phyloP scores from a whole-genome alignment of 2,329 filamentous ascomycete genomes.

The Cyphellophora europaea region DNA sequence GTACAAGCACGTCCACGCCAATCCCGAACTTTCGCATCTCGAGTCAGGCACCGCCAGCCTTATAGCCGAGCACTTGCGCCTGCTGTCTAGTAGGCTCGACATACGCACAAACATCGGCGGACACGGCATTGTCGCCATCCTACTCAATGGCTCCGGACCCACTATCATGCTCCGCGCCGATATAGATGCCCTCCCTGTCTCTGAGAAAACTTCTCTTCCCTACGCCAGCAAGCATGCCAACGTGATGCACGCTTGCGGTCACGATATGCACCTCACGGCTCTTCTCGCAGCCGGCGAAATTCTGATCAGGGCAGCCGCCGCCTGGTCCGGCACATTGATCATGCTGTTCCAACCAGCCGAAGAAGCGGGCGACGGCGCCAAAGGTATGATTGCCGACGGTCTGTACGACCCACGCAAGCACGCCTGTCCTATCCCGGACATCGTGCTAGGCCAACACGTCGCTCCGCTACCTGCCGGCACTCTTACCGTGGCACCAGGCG shows the following conservation, averaged over 20 bases:
- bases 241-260: conserved; percentile 47
- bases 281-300: conserved; percentile 44
- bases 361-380: conserved; percentile 52
- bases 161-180: conserved; percentile 38
- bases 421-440: conserved; percentile 41
- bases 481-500: conserved; percentile 28
- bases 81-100: conserved; percentile 16
- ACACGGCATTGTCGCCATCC: conserved; percentile 30
- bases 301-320: conserved; percentile 30
- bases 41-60: conserved; percentile 42
- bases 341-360: conserved; percentile 59
- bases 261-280: conserved; percentile 50
- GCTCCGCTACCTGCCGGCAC: conserved; percentile 33
- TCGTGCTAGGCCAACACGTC: conserved; percentile 49
- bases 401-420: conserved; percentile 31
- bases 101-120: conserved; percentile 33
- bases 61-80: conserved; percentile 31
- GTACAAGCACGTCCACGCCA: conserved; percentile 49
- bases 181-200: conserved; percentile 39
- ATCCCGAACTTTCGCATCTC: conserved; percentile 50
- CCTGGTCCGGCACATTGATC: conserved; percentile 54
- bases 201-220: conserved; percentile 35
- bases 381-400: conserved; percentile 51
- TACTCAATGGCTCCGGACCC: conserved; percentile 30
- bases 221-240: conserved; percentile 38